These are phyloP conservation scores for Oidium heveae DNA, from an alignment of 2,329 filamentous ascomycete genomes.

Conservation along the genomic window DNA sequence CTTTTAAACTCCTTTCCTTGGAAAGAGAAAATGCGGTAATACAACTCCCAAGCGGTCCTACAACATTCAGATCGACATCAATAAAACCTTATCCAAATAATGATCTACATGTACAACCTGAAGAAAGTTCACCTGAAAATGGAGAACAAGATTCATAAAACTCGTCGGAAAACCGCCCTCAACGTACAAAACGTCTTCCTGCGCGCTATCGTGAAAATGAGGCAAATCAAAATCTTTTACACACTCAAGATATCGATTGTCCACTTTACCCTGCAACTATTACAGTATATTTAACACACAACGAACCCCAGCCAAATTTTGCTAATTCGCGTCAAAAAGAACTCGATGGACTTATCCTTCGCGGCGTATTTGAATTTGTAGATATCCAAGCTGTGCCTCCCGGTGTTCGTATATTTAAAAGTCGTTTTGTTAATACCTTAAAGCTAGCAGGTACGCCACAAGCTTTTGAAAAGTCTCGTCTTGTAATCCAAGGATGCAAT, in stretches of 20 bases:
- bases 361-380: not conserved
- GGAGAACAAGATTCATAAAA: not conserved
- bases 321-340: not conserved
- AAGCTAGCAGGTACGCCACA: slow-evolving; percentile 2
- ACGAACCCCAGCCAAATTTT: not conserved
- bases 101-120: not conserved
- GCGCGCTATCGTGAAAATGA: not conserved
- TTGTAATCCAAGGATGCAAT: slow-evolving; percentile 2
- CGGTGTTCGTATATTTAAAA: not conserved
- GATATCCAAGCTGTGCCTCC: not conserved
- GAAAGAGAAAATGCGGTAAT: not conserved
- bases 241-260: too few relatives aligned
- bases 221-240: not conserved
- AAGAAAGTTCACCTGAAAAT: not conserved
- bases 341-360: not conserved
- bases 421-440: slow-evolving; percentile 1
- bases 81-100: not conserved
- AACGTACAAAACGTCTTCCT: not conserved
- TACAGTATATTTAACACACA: not conserved
- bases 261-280: not conserved
- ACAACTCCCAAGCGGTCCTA: not conserved
- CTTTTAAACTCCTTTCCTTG: not conserved
- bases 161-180: not conserved
- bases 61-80: not conserved
- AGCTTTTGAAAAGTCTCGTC: not conserved